phyloP scores from a whole-genome alignment of 106 monocot species.

The Dendrobium officinale region DNA sequence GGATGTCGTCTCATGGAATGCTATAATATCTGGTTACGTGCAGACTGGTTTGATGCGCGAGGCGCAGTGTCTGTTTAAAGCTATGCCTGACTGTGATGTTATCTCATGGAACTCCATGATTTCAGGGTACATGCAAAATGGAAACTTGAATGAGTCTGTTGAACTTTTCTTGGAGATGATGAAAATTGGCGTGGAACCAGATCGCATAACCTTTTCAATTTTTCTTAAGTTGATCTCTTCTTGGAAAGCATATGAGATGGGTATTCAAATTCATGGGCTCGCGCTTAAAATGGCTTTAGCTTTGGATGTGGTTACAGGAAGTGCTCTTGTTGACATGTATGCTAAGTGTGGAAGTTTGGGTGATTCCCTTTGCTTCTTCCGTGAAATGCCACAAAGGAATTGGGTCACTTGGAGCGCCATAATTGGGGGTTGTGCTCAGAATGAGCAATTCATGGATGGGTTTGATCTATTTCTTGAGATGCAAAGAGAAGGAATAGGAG shows the following conservation, averaged over 20 bases:
- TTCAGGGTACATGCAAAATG: constrained; percentile 30
- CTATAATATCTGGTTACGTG: constrained; percentile 37
- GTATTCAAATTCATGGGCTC: constrained; percentile 44
- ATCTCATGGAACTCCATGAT: constrained; percentile 64
- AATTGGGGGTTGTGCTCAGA: constrained; percentile 68
- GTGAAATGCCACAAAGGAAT: constrained; percentile 53
- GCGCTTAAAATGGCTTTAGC: constrained; percentile 33
- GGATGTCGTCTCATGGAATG: constrained; percentile 54
- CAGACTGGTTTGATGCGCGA: constrained; percentile 16
- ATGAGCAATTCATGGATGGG: constrained; percentile 32
- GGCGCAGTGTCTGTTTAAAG: constrained; percentile 25
- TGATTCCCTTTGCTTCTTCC: constrained; percentile 43
- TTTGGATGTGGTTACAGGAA: constrained; percentile 44
- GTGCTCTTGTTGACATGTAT: constrained; percentile 73
- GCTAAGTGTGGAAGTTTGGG: constrained; percentile 52
- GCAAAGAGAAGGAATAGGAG: constrained; percentile 38
- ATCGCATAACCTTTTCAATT: constrained; percentile 45
- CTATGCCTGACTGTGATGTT: constrained; percentile 42
- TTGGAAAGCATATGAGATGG: constrained; percentile 22
- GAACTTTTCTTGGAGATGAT: constrained; percentile 43
- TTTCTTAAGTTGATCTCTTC: constrained; percentile 36
- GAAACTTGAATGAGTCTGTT: constrained; percentile 12
- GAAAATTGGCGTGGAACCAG: constrained; percentile 19
- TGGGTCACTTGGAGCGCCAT: constrained; percentile 78
- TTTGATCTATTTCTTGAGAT: constrained; percentile 56